Percentiles rank a stretch among this genome's conserved stretches.
Conservation (phyloP, 495 filamentous ascomycete genomes). For the Tuber melanosporum region DNA sequence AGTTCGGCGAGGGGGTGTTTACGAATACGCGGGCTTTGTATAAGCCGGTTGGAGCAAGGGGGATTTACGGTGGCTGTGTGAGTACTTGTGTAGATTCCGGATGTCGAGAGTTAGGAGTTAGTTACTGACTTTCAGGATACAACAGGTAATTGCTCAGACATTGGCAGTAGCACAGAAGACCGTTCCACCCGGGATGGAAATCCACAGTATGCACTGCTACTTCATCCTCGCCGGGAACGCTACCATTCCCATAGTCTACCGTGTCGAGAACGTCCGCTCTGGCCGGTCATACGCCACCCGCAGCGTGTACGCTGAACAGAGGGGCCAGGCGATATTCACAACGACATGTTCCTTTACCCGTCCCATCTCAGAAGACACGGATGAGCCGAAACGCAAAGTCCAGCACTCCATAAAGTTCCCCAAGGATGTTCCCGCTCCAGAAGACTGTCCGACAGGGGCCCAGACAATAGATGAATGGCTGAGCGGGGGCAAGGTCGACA, state of each 20-base stretch:
- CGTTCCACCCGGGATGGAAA: conserved; percentile 67
- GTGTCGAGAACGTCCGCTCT: conserved; percentile 85
- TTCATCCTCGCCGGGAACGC: conserved; percentile 87
- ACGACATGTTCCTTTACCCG: conserved; percentile 83
- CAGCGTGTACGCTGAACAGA: conserved; percentile 87
- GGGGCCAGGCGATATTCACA: conserved; percentile 87
- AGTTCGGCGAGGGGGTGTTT: conserved; percentile 85
- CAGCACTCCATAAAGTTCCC: conserved; percentile 59
- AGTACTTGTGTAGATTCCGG: background rate
- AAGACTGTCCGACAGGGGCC: conserved; percentile 27
- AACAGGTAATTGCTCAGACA: conserved; percentile 71
- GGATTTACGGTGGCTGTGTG: conserved; percentile 82
- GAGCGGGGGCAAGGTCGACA: conserved; percentile 7
- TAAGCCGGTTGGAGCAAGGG: conserved; percentile 84
- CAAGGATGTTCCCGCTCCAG: conserved; percentile 40
- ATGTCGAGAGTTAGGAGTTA: background rate
- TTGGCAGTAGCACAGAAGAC: conserved; percentile 82
- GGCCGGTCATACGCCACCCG: conserved; percentile 89
- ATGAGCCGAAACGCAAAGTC: conserved; percentile 49
- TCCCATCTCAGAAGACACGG: conserved; percentile 51
- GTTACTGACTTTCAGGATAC: conserved; percentile 8
- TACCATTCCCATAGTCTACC: conserved; percentile 79
- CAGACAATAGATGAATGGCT: conserved; percentile 33
- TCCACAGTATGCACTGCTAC: conserved; percentile 98
- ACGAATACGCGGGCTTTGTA: conserved; percentile 86